Conservation (phyloP, 139 green algal species). For the Asterochloris sp. region DNA sequence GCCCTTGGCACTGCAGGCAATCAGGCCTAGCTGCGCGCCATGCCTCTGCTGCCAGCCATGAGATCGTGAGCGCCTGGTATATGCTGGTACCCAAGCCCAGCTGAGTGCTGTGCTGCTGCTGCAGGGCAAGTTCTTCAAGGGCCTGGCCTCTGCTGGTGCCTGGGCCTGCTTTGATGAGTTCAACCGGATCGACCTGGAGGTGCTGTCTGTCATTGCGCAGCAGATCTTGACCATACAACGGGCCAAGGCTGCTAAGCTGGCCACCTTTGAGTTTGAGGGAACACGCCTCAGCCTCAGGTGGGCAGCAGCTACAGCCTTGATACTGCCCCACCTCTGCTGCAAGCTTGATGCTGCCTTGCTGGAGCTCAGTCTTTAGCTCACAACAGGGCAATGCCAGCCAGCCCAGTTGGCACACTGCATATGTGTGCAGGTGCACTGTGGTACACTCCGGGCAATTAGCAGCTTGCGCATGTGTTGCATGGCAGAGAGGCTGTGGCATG, state of each 20-base stretch:
- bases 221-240: slow-evolving; percentile 87
- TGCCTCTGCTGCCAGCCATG: too few relatives aligned
- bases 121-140: slow-evolving; percentile 77
- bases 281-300: slow-evolving; percentile 55
- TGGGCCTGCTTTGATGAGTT: slow-evolving; percentile 84
- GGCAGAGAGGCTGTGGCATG: too few relatives aligned
- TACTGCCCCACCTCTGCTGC: not conserved
- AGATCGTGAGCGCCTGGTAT: too few relatives aligned
- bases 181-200: slow-evolving; percentile 78
- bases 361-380: not conserved
- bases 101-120: not conserved
- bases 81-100: too few relatives aligned
- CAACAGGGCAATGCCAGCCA: too few relatives aligned
- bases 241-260: slow-evolving; percentile 62
- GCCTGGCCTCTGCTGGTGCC: slow-evolving; percentile 61
- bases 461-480: too few relatives aligned
- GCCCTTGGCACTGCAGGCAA: too few relatives aligned
- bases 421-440: too few relatives aligned
- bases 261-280: slow-evolving; percentile 82
- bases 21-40: too few relatives aligned
- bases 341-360: not conserved
- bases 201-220: slow-evolving; percentile 81
- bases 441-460: too few relatives aligned
- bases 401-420: too few relatives aligned
- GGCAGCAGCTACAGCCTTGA: too few relatives aligned